Conservation (phyloP, 1,139 yeast species). For the Pichia sp. region DNA sequence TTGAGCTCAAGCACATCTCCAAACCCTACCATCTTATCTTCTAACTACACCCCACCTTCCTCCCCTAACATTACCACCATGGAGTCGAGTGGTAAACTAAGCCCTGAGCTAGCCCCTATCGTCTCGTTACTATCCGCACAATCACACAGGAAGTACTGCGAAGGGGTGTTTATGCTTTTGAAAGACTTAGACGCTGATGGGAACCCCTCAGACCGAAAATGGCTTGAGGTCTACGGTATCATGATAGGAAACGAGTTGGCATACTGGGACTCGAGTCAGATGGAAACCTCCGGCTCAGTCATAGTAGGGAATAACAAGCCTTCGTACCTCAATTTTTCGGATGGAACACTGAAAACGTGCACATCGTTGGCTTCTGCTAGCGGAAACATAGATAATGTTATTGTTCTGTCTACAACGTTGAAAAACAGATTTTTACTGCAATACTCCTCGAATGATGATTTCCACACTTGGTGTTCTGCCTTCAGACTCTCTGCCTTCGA, state of each 20-base stretch:
- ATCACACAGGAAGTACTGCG: slow-evolving; percentile 66
- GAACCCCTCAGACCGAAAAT: slow-evolving; percentile 71
- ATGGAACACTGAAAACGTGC: slow-evolving; percentile 77
- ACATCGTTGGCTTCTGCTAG: slow-evolving; percentile 53
- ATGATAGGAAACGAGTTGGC: slow-evolving; percentile 88
- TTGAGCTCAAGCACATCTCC: slow-evolving; percentile 1
- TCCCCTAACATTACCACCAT: slow-evolving; percentile 21
- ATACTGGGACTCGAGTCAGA: slow-evolving; percentile 81
- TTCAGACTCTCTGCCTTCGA: slow-evolving; percentile 77
- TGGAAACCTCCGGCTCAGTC: slow-evolving; percentile 40
- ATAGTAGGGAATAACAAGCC: slow-evolving; percentile 48
- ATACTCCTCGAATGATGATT: slow-evolving; percentile 55
- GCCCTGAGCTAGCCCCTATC: slow-evolving; percentile 74
- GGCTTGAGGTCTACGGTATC: slow-evolving; percentile 93
- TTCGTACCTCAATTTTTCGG: slow-evolving; percentile 85
- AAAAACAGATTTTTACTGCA: slow-evolving; percentile 83
- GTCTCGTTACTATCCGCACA: slow-evolving; percentile 71
- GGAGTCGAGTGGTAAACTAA: slow-evolving; percentile 31
- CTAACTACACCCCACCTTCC: slow-evolving; percentile 12
- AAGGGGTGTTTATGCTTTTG: slow-evolving; percentile 68
- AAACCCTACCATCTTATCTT: background rate
- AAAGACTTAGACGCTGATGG: slow-evolving; percentile 81
- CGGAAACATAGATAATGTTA: slow-evolving; percentile 67
- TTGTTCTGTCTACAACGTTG: slow-evolving; percentile 84
- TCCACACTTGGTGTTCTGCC: slow-evolving; percentile 72